Conservation (phyloP, 1,284 basidiomycete species). For the Apiotrichum gamsii region DNA sequence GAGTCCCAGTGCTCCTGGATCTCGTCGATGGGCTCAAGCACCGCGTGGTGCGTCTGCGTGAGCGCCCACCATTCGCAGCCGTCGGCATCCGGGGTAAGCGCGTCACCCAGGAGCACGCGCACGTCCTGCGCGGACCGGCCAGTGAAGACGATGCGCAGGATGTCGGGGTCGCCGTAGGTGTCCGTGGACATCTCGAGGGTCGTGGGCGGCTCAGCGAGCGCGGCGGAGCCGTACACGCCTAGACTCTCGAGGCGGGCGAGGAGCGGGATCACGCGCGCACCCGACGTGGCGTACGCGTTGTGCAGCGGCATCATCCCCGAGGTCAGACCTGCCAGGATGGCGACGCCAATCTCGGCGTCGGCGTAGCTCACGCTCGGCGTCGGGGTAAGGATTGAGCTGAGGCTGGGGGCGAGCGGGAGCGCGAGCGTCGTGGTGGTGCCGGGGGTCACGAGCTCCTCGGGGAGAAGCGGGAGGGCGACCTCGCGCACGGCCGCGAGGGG, state of each 20-base stretch:
- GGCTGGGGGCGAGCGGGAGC: conserved; percentile 32
- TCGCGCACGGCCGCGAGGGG: conserved; percentile 17
- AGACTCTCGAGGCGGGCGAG: conserved; percentile 32
- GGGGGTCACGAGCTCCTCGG: conserved; percentile 34
- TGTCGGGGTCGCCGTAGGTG: conserved; percentile 26
- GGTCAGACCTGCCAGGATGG: conserved; percentile 30
- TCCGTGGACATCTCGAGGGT: conserved; percentile 11
- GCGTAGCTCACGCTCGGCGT: conserved; percentile 25
- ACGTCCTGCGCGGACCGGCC: conserved; percentile 30
- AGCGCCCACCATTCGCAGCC: conserved; percentile 25
- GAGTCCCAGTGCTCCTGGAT: conserved; percentile 21
- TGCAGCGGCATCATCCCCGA: conserved; percentile 28
- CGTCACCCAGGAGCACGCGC: conserved; percentile 26
- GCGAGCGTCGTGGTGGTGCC: conserved; percentile 29
- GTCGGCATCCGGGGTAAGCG: conserved; percentile 18
- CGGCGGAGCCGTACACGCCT: conserved; percentile 21
- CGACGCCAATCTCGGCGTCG: conserved; percentile 33
- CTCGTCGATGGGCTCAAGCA: conserved; percentile 16
- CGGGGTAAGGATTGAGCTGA: conserved; percentile 28
- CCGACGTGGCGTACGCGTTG: conserved; percentile 27
- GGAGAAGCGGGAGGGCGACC: conserved; percentile 22
- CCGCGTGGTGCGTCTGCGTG: conserved; percentile 1
- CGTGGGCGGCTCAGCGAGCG: conserved; percentile 2
- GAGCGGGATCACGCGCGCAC: conserved; percentile 29
- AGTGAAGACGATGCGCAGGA: conserved; percentile 29